phyloP scores from a whole-genome alignment of 345 rosid genomes.

The Euphorbia lathyris region DNA sequence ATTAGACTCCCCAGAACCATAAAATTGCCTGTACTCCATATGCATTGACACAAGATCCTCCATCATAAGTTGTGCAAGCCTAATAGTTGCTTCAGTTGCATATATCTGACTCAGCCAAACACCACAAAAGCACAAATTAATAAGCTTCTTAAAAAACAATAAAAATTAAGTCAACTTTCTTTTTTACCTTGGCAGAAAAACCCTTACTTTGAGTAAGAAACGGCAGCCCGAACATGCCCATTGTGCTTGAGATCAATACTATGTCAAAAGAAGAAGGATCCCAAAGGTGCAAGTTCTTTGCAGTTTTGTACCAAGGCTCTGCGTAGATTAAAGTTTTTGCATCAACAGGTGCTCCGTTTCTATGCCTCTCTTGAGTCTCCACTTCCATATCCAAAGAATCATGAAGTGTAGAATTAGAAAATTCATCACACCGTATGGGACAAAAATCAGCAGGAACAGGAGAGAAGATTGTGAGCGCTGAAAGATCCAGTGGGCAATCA shows the following conservation, averaged over 20 bases:
- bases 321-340: slow-evolving; percentile 46
- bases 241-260: slow-evolving; percentile 69
- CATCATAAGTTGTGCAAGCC: slow-evolving; percentile 80
- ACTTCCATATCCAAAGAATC: slow-evolving; percentile 22
- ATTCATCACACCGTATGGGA: slow-evolving; percentile 15
- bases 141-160: slow-evolving; percentile 7
- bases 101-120: slow-evolving; percentile 46
- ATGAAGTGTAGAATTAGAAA: slow-evolving; percentile 15
- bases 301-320: slow-evolving; percentile 86
- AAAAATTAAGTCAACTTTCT: neutral
- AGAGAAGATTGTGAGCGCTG: slow-evolving; percentile 57
- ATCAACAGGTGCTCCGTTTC: slow-evolving; percentile 17
- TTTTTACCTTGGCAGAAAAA: slow-evolving; percentile 74
- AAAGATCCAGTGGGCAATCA: slow-evolving; percentile 80
- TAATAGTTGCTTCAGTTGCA: slow-evolving; percentile 68
- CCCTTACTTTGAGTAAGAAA: slow-evolving; percentile 55
- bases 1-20: slow-evolving; percentile 49
- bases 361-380: slow-evolving; percentile 41
- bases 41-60: slow-evolving; percentile 84
- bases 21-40: slow-evolving; percentile 50
- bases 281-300: slow-evolving; percentile 67
- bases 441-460: slow-evolving; percentile 44
- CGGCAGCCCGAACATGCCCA: slow-evolving; percentile 86
- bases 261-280: slow-evolving; percentile 68
- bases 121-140: slow-evolving; percentile 9